Evolutionary conservation across 257 asterid genomes (phyloP), one percentile per base, ranked within the genome.

Genomic region (Apocynum venetum): DNA sequence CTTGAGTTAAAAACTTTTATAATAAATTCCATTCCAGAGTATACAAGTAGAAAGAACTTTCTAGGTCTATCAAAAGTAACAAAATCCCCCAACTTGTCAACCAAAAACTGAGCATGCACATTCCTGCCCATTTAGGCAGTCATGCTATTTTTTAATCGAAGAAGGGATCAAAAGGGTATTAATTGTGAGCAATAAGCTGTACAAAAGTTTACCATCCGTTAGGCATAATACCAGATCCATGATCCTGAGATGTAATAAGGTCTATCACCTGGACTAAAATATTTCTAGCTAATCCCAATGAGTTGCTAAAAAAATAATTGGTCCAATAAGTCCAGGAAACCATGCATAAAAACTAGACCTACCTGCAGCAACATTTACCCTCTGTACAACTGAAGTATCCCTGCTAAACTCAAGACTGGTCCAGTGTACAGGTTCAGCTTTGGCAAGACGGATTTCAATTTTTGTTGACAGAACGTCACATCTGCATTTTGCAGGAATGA

Each of bases 381-480:
- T 88, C 74, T 77, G 95, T 56, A 74, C 84, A 68, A 87, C 89
- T 67, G 83, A 61, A 81, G 67, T 78, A 1, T 83, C 89, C 72
- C 51, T 75, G 85, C 79, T 90, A 80, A 61, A 92, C 80, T 96
- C 99, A 13, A 96, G 97, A 76, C 93, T 84, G 38, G 91, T 69
- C 99, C 99, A 96, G 31, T 88, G 89, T 14, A 87, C 49, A 66
- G 82, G 77, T 57, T 92, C 98, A 68, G 96, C 97, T 85, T 96
- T 96, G 41, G 92, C 92, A 86, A 96, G 99, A 73, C 97, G 91
- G 74, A 96, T 89, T 83, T 96, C 99, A 73, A 92, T 84, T 88
- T 96, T 93, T 35, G 99, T 96, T 64, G 96, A 78, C 86, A 96
- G 80, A 73, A 96, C 97, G 1, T 83, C 89, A 36, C 81, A 89